Base-by-base conservation (phyloP, 495 filamentous ascomycete genomes). In the Penicillium nucicola region DNA sequence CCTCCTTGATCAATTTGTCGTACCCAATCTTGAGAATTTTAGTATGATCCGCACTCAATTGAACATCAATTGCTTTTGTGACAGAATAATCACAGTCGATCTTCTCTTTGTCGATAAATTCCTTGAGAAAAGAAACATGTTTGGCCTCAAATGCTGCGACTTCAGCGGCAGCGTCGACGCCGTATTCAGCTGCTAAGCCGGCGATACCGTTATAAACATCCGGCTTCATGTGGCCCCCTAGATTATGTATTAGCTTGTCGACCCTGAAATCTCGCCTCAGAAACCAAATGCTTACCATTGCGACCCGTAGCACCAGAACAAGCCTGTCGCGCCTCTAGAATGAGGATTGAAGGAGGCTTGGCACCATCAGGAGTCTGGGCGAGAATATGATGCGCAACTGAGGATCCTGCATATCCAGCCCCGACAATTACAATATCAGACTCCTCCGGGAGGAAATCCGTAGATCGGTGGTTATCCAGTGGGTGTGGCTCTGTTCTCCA, bases 281-380 rank as follows among this genome's bases (percentile, higher is more conserved):
- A n/a, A n/a, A n/a, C n/a, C 13, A 8, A 6, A 14, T 42, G n/a
- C 60, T 45, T 37, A 67, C 70, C 70, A 52, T 74, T 74, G 4
- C 88, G 69, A 3, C 88, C 89, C 4, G 90, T 92, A 14, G 89
- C 90, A 4, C 90, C 89, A 67, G 79, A 90, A 62, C 88, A 92
- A 13, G 84, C 87, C 72, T 92, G 84, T 41, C 88, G 75, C 12
- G 89, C 89, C 66, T 95, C 90, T 4, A 95, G 67, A 72, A 93
- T 85, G 2, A 90, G 76, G 7, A 91, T 72, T 0, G 60, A 66
- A 14, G 61, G 61, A 0, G 50, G 38, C n/a, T 42, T 48, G 8
- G 66, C 76, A 23, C 74, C 54, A 0, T 61, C 53, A 50, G 62
- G 47, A 36, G 61, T 67, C 53, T 76, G 69, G 43, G 77, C 64